Conservation (phyloP, 805 yeast genomes). For the Sugiyamaella americana region DNA sequence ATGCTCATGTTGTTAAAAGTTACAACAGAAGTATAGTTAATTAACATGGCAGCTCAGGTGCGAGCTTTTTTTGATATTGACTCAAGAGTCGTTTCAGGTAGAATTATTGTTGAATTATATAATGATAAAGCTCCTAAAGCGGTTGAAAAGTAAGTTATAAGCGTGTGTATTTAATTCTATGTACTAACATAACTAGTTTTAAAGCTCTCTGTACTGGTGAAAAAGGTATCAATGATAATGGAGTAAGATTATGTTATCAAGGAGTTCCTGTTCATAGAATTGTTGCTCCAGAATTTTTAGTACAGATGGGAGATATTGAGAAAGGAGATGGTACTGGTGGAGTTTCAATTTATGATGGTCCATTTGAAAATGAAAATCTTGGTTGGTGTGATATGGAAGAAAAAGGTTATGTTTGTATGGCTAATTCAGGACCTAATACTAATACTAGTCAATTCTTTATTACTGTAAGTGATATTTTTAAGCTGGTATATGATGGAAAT, state of each 20-base stretch:
- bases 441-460: slow-evolving; percentile 22
- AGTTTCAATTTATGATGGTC: slow-evolving; percentile 14
- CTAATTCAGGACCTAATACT: slow-evolving; percentile 18
- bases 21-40: background rate
- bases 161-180: background rate
- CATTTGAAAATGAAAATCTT: slow-evolving; percentile 20
- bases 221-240: slow-evolving; percentile 62
- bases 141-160: slow-evolving; percentile 17
- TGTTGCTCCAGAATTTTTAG: slow-evolving; percentile 89
- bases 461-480: slow-evolving; percentile 13
- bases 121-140: slow-evolving; percentile 19
- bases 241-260: slow-evolving; percentile 40
- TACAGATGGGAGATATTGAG: slow-evolving; percentile 88
- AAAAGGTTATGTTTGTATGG: slow-evolving; percentile 20
- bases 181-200: slow-evolving; percentile 37
- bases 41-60: background rate
- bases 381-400: slow-evolving; percentile 15
- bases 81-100: slow-evolving; percentile 13
- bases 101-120: slow-evolving; percentile 20
- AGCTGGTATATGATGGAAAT: background rate
- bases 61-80: slow-evolving; percentile 20
- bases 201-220: slow-evolving; percentile 89
- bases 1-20: background rate
- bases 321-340: slow-evolving; percentile 57
- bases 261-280: slow-evolving; percentile 80